phyloP scores from a whole-genome alignment of 2,329 filamentous ascomycete genomes.

The Ilyonectria mors-panacis region DNA sequence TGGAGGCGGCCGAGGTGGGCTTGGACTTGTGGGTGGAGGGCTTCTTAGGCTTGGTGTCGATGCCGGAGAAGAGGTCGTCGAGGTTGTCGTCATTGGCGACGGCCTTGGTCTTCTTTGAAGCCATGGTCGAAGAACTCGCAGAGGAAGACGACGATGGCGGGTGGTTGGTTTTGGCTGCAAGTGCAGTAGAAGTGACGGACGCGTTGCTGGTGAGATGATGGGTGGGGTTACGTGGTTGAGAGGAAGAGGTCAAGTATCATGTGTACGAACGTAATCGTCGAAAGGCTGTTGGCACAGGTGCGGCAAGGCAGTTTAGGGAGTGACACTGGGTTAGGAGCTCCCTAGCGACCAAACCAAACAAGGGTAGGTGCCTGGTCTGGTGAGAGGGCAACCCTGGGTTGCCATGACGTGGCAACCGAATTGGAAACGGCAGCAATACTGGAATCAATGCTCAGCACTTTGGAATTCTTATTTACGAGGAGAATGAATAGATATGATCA shows the following conservation, averaged over 20 bases:
- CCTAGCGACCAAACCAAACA: constrained; percentile 36
- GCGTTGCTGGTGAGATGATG: constrained; percentile 5
- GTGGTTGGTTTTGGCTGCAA: constrained; percentile 7
- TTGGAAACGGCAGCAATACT: background rate
- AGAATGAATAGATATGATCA: background rate
- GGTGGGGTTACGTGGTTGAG: constrained; percentile 23
- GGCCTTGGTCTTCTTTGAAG: constrained; percentile 72
- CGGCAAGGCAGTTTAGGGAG: constrained; percentile 27
- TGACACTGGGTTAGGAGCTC: constrained; percentile 38
- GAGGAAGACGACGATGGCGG: constrained; percentile 21
- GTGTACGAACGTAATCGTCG: constrained; percentile 33
- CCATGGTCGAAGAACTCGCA: constrained; percentile 60
- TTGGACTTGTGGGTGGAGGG: constrained; percentile 60
- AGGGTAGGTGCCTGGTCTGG: constrained; percentile 30
- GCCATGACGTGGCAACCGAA: background rate
- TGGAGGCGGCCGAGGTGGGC: constrained; percentile 65
- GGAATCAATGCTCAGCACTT: background rate
- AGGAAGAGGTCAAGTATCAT: constrained; percentile 31
- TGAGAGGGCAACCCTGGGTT: background rate
- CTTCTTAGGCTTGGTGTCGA: constrained; percentile 69
- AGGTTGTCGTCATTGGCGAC: constrained; percentile 73
- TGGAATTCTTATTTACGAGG: background rate
- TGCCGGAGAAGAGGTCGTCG: constrained; percentile 76
- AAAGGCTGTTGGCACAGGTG: constrained; percentile 42
- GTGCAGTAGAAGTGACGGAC: background rate